These are phyloP conservation scores for Verticillium albo-atrum DNA, from an alignment of 2,329 filamentous ascomycete species.

Conservation along the genomic window DNA sequence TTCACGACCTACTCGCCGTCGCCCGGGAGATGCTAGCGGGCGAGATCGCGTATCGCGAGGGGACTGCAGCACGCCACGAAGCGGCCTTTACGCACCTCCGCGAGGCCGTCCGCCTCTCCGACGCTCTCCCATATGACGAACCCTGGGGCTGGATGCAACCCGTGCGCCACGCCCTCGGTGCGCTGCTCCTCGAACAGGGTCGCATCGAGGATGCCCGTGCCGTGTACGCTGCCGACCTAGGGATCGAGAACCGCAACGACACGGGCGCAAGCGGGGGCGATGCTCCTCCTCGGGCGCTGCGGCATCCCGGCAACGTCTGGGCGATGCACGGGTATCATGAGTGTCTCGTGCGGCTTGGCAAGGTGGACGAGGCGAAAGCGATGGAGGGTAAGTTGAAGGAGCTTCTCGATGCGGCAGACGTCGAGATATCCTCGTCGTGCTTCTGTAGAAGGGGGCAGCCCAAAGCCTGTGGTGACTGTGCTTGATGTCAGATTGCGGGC, in stretches of 20 bases:
- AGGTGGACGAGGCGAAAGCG: conserved; percentile 30
- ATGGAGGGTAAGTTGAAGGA: conserved; percentile 40
- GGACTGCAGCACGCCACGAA: conserved; percentile 51
- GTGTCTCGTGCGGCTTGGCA: conserved; percentile 54
- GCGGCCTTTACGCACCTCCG: conserved; percentile 56
- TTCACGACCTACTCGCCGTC: conserved; percentile 57
- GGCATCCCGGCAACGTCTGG: conserved; percentile 73
- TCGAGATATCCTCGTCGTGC: conserved; percentile 53
- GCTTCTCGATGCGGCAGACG: conserved; percentile 54
- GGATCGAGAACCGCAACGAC: conserved; percentile 36
- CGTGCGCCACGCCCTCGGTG: conserved; percentile 65
- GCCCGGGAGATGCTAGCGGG: conserved; percentile 67
- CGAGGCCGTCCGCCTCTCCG: conserved; percentile 54
- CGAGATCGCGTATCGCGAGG: conserved; percentile 66
- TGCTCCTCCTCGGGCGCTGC: conserved; percentile 58
- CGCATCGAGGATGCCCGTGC: conserved; percentile 48
- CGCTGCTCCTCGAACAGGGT: conserved; percentile 63
- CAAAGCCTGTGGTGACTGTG: neutral
- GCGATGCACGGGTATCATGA: conserved; percentile 69
- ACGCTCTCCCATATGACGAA: conserved; percentile 64
- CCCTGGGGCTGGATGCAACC: conserved; percentile 82
- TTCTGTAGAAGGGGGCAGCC: conserved; percentile 32
- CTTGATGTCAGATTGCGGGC: neutral
- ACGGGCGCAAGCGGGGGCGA: too few species aligned
- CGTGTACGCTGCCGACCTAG: conserved; percentile 59